phyloP scores from a whole-genome alignment of 495 filamentous ascomycete species.

The Xylaria palmicola region DNA sequence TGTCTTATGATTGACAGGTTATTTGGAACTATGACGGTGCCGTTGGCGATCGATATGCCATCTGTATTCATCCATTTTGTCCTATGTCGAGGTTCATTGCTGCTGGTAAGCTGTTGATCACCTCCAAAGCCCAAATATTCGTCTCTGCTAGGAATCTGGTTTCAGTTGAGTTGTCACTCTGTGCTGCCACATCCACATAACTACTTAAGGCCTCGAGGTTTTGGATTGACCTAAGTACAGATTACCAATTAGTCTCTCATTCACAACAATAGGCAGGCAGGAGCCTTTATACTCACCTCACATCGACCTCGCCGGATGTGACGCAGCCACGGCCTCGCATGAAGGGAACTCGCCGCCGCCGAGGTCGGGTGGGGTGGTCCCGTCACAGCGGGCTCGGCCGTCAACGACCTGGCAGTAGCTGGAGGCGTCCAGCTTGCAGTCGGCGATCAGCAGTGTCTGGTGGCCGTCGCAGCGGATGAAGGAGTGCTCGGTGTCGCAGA shows the following conservation, averaged over 20 bases:
- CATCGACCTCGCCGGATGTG: too few species aligned
- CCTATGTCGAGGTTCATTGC: too few species aligned
- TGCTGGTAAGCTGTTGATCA: too few species aligned
- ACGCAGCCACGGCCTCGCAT: not conserved
- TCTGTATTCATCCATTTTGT: too few species aligned
- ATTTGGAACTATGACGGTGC: too few species aligned
- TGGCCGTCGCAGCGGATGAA: conserved; percentile 12
- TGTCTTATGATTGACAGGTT: too few species aligned
- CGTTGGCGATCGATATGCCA: too few species aligned
- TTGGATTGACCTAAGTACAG: not conserved
- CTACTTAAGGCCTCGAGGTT: too few species aligned
- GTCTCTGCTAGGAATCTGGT: too few species aligned
- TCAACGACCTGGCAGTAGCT: conserved; percentile 7
- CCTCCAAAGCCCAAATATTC: too few species aligned
- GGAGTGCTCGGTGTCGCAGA: conserved; percentile 14
- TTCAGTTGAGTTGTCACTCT: too few species aligned
- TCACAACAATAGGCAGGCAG: not conserved
- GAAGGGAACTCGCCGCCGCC: not conserved
- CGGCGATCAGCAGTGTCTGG: not conserved
- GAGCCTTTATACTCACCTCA: not conserved
- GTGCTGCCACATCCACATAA: too few species aligned
- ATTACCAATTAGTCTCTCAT: not conserved
- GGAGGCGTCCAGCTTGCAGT: not conserved
- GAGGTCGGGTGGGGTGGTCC: not conserved
- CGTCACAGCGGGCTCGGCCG: conserved; percentile 6